Conservation (phyloP, 2,329 filamentous ascomycete genomes). For the Exophiala calicioides region DNA sequence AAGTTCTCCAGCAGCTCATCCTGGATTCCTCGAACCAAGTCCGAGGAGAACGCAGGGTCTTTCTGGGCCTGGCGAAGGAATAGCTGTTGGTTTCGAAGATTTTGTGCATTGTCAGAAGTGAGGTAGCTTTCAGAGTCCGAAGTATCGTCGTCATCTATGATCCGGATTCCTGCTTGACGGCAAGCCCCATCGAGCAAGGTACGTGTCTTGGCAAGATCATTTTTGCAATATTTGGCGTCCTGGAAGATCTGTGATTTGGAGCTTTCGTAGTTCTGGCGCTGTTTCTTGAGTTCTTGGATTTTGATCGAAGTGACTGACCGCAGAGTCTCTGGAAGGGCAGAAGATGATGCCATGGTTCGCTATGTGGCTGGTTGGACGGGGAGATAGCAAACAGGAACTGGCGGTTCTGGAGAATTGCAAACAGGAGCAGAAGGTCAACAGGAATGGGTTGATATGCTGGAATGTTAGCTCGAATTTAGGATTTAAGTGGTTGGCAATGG, state of each 20-base stretch:
- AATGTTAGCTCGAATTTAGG: no score
- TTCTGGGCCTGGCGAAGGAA: conserved; percentile 57
- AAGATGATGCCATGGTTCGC: conserved; percentile 26
- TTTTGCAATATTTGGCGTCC: conserved; percentile 34
- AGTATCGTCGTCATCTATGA: conserved; percentile 40
- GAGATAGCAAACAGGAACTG: not conserved
- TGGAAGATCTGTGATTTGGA: conserved; percentile 47
- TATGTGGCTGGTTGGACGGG: not conserved
- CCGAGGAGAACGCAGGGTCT: conserved; percentile 55
- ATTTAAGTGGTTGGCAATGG: no score
- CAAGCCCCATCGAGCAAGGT: conserved; percentile 42
- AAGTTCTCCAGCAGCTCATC: conserved; percentile 50
- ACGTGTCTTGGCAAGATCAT: conserved; percentile 37
- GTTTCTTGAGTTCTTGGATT: conserved; percentile 57
- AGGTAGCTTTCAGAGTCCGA: conserved; percentile 29
- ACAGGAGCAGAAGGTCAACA: no score
- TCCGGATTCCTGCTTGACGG: conserved; percentile 39
- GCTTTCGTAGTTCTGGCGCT: conserved; percentile 52
- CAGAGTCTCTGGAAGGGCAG: conserved; percentile 54
- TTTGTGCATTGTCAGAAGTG: conserved; percentile 26
- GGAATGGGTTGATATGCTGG: no score
- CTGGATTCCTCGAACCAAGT: conserved; percentile 51
- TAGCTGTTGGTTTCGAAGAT: conserved; percentile 48
- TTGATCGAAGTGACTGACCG: conserved; percentile 59
- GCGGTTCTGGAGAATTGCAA: no score